A percentile compares a stretch with the other conserved stretches of the same genome.
Conservation (phyloP, 2,329 filamentous ascomycete genomes). For the Alternaria triticina region DNA sequence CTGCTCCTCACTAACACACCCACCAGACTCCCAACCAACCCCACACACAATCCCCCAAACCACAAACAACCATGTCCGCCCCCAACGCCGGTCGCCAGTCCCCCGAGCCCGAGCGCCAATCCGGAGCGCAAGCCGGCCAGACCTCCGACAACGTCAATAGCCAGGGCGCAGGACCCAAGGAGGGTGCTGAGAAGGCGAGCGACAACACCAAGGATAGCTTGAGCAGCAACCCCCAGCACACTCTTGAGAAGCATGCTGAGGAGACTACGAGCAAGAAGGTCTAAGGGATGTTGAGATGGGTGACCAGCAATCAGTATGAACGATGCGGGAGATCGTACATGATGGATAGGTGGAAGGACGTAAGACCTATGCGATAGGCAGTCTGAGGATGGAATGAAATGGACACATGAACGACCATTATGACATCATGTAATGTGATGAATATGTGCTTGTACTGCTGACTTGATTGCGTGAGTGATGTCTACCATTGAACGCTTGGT, state of each 20-base stretch:
- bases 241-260: conserved; percentile 66
- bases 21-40: neutral
- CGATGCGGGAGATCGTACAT: no score
- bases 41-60: neutral
- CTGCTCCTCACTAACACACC: neutral
- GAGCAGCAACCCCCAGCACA: conserved; percentile 70
- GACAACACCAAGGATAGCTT: conserved; percentile 55
- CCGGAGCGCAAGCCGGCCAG: conserved; percentile 67
- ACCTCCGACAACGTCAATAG: conserved; percentile 64
- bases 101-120: conserved; percentile 73
- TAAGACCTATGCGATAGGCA: neutral
- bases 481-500: rapidly evolving
- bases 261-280: conserved; percentile 66
- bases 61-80: conserved; percentile 63
- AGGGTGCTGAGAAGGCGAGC: conserved; percentile 57
- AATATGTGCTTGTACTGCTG: rapidly evolving
- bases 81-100: conserved; percentile 75
- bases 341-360: no score
- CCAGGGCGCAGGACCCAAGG: conserved; percentile 50
- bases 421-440: neutral
- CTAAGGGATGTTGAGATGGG: no score
- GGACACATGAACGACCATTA: neutral
- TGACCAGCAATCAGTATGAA: no score
- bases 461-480: neutral
- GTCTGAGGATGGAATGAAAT: neutral